Evolutionary conservation across 495 filamentous ascomycete genomes (phyloP), one percentile per base, ranked within the genome.

Genomic region (Podospora fimiseda): DNA sequence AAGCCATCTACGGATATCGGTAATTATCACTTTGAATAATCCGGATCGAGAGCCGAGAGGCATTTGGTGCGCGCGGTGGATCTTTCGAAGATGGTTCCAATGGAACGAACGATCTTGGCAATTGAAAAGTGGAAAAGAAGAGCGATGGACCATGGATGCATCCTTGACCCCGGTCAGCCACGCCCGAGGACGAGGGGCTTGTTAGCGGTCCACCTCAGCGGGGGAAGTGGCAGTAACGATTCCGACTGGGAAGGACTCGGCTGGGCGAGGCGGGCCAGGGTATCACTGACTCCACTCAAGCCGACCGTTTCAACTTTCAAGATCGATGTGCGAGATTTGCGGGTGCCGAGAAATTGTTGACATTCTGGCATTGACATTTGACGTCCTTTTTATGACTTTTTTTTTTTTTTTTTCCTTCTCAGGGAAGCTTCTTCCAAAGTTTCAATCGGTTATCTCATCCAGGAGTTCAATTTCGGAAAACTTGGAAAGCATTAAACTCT

Each of bases 301-400:
- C 45, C 39, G 37, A 47, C 46, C 50, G 59, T 56, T 61, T 56
- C 47, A 58, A 52, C 55, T 56, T 61, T 56, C 47, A 58, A 52
- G 41, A 51, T 57, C 40, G 39, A 40, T 44, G 39, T 33, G 44
- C 44, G 44, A 47, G 44, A 47, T 47, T 47, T 47, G 44, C 44
- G 44, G 2, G 21, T 47, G 44, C 20, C 22, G 23, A 33, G 23
- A 47, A 47, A 46, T 11, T 46, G 11, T 7, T n/a, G 13, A 41
- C 13, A 14, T 7, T n/a, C 5, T 41, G 5, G 8, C 39, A 5
- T 14, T 8, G 33, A 8, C 33, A 37, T 37, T 14, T 14, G 33
- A 37, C 8, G 45, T 48, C 15, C 42, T 51, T 41, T 51, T 24
- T 38, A 42, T 38, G 27, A 39, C 30, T n/a, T 41, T 49, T 15